Percentiles rank a stretch among this genome's conserved stretches.
Conservation (phyloP, 768 basidiomycete species). For the Hygrophorus russula region DNA sequence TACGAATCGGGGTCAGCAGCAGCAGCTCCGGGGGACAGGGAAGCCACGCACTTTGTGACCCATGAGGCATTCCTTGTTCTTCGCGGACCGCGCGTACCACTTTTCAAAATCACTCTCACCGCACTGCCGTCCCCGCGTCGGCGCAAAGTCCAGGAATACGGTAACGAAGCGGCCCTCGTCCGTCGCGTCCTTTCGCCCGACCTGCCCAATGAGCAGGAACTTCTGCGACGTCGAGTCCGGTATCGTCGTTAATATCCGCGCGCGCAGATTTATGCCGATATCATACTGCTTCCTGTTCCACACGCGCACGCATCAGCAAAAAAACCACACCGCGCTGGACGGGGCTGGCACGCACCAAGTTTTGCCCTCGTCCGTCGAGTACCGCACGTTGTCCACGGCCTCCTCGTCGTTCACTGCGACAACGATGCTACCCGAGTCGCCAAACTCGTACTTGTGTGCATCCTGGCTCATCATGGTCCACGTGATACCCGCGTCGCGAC, state of each 20-base stretch:
- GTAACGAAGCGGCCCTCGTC: constrained; percentile 53
- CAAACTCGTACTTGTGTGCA: constrained; percentile 94
- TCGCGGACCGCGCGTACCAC: constrained; percentile 71
- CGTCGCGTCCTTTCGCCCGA: constrained; percentile 48
- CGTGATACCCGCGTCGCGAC: constrained; percentile 75
- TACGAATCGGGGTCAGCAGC: too few species aligned
- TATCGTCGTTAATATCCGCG: constrained; percentile 73
- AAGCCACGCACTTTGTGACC: constrained; percentile 65
- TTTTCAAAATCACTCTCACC: constrained; percentile 60
- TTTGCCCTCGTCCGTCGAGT: constrained; percentile 74
- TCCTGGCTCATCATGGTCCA: constrained; percentile 72
- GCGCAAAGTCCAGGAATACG: constrained; percentile 76
- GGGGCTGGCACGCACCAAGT: constrained; percentile 51
- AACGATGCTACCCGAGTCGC: constrained; percentile 74
- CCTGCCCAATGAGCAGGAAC: constrained; percentile 79
- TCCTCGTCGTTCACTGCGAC: constrained; percentile 85
- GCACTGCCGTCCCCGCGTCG: constrained; percentile 61
- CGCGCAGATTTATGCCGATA: constrained; percentile 59
- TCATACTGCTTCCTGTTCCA: constrained; percentile 53
- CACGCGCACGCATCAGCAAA: background rate
- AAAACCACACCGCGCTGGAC: background rate
- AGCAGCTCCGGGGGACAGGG: background rate
- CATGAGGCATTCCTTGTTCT: constrained; percentile 71
- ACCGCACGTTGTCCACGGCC: constrained; percentile 51
- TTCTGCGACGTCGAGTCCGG: constrained; percentile 96